These are phyloP conservation scores for Fusarium sp. DNA, from an alignment of 2,329 filamentous ascomycete species.

Conservation along the genomic window DNA sequence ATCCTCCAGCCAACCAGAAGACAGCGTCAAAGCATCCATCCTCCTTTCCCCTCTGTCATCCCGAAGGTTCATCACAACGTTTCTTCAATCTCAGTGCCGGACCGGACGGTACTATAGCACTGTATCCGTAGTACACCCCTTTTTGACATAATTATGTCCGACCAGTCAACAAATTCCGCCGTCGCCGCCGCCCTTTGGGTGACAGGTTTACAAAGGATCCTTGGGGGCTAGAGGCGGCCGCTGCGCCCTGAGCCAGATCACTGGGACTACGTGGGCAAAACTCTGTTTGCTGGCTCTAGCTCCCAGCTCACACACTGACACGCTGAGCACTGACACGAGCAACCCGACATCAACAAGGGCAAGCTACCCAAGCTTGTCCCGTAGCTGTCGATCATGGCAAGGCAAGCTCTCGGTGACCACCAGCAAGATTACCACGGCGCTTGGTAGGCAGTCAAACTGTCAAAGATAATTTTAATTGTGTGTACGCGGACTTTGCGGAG, in stretches of 20 bases:
- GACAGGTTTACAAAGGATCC: conserved; percentile 29
- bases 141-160: conserved; percentile 25
- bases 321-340: no score
- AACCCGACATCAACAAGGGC: background rate
- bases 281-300: background rate
- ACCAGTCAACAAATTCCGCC: background rate
- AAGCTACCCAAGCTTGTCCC: conserved; percentile 13
- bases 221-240: conserved; percentile 34
- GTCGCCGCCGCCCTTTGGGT: conserved; percentile 20
- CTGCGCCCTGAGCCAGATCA: conserved; percentile 43
- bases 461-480: background rate
- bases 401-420: background rate
- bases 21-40: background rate
- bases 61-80: background rate
- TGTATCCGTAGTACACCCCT: conserved; percentile 5
- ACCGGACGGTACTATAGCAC: background rate
- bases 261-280: conserved; percentile 28
- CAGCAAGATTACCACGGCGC: conserved; percentile 1
- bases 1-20: conserved; percentile 27
- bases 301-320: conserved; percentile 3
- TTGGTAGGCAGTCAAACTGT: no score
- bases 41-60: conserved; percentile 12
- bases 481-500: conserved; percentile 21
- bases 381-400: conserved; percentile 31
- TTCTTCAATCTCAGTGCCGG: conserved; percentile 1